Evolutionary conservation across 352 stramenopile genomes (phyloP).

Genomic region (Hyaloperonospora brassicae): DNA sequence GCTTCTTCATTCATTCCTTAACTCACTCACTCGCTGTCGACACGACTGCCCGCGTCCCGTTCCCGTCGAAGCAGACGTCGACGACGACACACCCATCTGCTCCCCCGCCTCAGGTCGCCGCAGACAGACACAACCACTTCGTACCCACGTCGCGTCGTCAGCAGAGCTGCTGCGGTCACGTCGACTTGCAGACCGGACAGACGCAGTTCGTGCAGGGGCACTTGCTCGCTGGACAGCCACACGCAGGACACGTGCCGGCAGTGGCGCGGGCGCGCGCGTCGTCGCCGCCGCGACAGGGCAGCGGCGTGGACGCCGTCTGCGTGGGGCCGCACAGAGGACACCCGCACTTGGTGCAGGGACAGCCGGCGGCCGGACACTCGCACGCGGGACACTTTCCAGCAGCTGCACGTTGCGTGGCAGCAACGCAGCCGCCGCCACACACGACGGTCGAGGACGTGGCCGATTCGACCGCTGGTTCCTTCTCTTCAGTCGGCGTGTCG

Average conservation of each 20-base stretch:
- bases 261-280: conserved; percentile 6
- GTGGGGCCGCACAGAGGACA: conserved; percentile 13
- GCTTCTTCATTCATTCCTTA: too few relatives aligned
- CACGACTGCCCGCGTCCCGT: too few relatives aligned
- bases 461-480: conserved; percentile 20
- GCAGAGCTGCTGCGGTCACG: not conserved
- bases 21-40: too few relatives aligned
- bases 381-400: conserved; percentile 16
- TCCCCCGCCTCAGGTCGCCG: too few relatives aligned
- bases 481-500: not conserved
- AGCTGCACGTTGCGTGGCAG: conserved; percentile 13
- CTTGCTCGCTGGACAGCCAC: conserved; percentile 14
- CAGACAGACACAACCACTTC: too few relatives aligned
- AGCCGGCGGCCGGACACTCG: conserved; percentile 11
- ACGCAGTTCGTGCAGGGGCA: conserved; percentile 18
- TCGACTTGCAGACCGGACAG: conserved; percentile 15
- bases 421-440: conserved; percentile 14
- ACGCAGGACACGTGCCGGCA: conserved; percentile 15
- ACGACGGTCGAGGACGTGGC: conserved; percentile 17
- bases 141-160: too few relatives aligned
- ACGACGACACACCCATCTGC: too few relatives aligned
- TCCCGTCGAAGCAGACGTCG: too few relatives aligned
- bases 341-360: conserved; percentile 17
- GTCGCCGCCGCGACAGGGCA: conserved; percentile 2
- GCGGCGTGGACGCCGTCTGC: conserved; percentile 3